Conservation (phyloP, 768 basidiomycete genomes). For the Boletus barrowsii region DNA sequence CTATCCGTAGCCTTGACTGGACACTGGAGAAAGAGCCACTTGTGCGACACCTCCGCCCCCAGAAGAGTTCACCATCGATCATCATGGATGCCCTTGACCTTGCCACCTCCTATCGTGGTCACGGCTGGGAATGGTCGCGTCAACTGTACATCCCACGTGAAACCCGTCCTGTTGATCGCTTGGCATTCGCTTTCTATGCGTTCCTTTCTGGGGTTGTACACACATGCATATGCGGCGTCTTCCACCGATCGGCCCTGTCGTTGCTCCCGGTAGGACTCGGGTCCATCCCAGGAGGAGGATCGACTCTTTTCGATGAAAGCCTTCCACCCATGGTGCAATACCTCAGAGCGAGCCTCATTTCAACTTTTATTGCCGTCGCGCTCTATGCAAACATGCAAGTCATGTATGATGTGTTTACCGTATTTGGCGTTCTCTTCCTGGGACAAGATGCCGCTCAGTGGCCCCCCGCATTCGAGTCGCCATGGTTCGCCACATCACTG, state of each 20-base stretch:
- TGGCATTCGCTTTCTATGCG: not conserved
- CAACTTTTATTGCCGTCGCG: not conserved
- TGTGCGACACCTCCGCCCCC: not conserved
- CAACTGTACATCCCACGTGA: not conserved
- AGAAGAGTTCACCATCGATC: not conserved
- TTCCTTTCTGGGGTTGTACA: not conserved
- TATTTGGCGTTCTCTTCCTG: not conserved
- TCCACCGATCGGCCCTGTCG: not conserved
- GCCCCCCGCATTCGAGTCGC: not conserved
- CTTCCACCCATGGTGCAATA: not conserved
- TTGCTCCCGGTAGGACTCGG: not conserved
- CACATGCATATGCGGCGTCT: not conserved
- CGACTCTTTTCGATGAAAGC: not conserved
- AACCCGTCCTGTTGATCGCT: not conserved
- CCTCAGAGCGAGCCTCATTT: not conserved
- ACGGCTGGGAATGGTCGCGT: constrained; percentile 1
- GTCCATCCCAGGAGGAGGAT: not conserved
- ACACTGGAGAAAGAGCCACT: not conserved
- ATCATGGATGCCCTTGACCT: constrained; percentile 4
- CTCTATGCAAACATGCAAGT: not conserved
- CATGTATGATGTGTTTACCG: not conserved
- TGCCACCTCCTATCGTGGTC: not conserved
- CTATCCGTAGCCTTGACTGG: not conserved
- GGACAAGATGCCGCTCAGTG: not conserved
- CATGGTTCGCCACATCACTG: not conserved